phyloP scores from a whole-genome alignment of 1,284 basidiomycete species.

The Tausonia pullulans region DNA sequence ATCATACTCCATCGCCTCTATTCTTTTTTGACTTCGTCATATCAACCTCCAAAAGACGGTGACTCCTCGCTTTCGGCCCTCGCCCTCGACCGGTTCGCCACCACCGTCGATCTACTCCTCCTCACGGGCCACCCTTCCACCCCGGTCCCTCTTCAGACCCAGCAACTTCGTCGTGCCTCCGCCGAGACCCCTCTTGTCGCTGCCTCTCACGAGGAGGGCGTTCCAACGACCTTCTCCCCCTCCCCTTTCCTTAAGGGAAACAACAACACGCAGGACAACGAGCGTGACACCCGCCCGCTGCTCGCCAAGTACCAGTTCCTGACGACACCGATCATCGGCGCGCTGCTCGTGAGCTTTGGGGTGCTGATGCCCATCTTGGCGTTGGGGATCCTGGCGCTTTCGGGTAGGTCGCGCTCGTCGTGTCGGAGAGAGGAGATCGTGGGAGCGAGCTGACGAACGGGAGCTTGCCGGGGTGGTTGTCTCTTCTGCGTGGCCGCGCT shows the following conservation, averaged over 20 bases:
- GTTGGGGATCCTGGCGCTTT: conserved; percentile 55
- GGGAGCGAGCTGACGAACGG: too few species aligned
- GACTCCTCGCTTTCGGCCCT: background rate
- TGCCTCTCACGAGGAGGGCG: background rate
- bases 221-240: background rate
- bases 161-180: background rate
- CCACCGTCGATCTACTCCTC: conserved; percentile 6
- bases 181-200: background rate
- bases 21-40: background rate
- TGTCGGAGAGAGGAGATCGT: too few species aligned
- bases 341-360: conserved; percentile 56
- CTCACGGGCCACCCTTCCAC: conserved; percentile 9
- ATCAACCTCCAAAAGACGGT: background rate
- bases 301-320: conserved; percentile 64
- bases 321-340: conserved; percentile 63
- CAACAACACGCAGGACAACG: background rate
- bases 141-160: background rate
- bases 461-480: too few species aligned
- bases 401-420: conserved; percentile 21
- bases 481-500: too few species aligned
- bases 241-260: background rate
- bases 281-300: conserved; percentile 16
- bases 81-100: background rate
- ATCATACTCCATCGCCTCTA: background rate
- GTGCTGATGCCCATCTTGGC: conserved; percentile 58